phyloP scores from a whole-genome alignment of 768 basidiomycete species.

The Mycena epipterygia region DNA sequence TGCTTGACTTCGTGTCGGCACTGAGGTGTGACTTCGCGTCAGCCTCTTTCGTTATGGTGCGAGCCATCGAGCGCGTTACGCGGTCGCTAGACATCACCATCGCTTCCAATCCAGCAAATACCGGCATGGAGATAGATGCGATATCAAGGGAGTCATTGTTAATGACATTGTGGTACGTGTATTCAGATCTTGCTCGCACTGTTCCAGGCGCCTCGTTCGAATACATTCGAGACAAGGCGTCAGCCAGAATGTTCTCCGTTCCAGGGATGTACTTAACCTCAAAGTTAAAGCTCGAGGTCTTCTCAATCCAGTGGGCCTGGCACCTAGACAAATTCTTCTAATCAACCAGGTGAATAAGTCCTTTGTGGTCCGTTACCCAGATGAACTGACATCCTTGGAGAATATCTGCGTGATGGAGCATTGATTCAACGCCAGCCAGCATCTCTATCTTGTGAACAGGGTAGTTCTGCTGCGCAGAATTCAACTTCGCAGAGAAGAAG shows the following conservation, averaged over 20 bases:
- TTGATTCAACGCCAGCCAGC: not conserved
- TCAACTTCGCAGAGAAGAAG: not conserved
- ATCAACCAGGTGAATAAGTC: not conserved
- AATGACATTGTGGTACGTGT: slow-evolving; percentile 5
- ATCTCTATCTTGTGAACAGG: not conserved
- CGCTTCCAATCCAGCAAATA: too few relatives aligned
- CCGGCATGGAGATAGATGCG: too few relatives aligned
- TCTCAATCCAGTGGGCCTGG: not conserved
- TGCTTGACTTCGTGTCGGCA: too few relatives aligned
- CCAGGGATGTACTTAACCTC: not conserved
- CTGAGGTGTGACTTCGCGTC: too few relatives aligned
- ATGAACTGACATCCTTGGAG: not conserved
- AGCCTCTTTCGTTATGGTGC: too few relatives aligned
- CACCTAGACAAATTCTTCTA: not conserved
- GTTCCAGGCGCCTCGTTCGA: not conserved
- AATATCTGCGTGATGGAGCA: not conserved
- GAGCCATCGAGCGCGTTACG: too few relatives aligned
- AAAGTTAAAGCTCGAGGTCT: not conserved
- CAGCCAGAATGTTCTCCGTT: not conserved
- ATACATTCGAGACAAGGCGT: not conserved
- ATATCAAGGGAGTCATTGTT: too few relatives aligned
- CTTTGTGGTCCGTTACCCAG: not conserved
- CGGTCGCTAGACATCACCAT: too few relatives aligned
- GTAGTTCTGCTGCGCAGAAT: not conserved
- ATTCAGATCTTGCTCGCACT: not conserved